Conservation (phyloP, 78 protist genomes). For the Dictyostelium brefeldianum region DNA sequence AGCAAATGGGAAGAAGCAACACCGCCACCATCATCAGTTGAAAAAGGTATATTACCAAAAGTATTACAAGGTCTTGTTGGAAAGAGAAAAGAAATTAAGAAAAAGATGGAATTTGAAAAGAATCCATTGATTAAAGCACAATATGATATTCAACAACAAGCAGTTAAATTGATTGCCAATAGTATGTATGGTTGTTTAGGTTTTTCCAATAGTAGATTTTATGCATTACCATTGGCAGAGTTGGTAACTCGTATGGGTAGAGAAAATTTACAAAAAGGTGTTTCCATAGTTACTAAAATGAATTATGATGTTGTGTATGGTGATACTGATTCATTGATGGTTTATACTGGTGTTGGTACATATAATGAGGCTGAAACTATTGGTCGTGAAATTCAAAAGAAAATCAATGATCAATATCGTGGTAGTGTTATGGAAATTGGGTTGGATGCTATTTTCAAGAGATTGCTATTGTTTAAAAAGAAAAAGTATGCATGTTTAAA, state of each 20-base stretch:
- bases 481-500: constrained; percentile 98
- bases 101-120: constrained; percentile 63
- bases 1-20: constrained; percentile 67
- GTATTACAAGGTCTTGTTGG: constrained; percentile 83
- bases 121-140: constrained; percentile 28
- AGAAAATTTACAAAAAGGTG: constrained; percentile 89
- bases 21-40: constrained; percentile 46
- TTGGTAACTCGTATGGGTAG: constrained; percentile 97
- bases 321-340: constrained; percentile 99
- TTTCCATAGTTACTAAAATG: constrained; percentile 28
- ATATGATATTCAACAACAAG: constrained; percentile 87
- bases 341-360: constrained; percentile 88
- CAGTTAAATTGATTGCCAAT: constrained; percentile 94
- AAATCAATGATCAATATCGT: constrained; percentile 91
- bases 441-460: constrained; percentile 96
- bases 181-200: constrained; percentile 99
- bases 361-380: constrained; percentile 84
- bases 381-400: constrained; percentile 88
- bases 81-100: constrained; percentile 83
- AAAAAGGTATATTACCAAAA: constrained; percentile 91
- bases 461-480: constrained; percentile 97
- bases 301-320: constrained; percentile 98
- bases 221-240: constrained; percentile 97
- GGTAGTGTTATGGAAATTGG: constrained; percentile 93
- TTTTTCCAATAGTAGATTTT: constrained; percentile 96